Base-by-base conservation (phyloP, 306 rosid species). In the Neltuma alba region DNA sequence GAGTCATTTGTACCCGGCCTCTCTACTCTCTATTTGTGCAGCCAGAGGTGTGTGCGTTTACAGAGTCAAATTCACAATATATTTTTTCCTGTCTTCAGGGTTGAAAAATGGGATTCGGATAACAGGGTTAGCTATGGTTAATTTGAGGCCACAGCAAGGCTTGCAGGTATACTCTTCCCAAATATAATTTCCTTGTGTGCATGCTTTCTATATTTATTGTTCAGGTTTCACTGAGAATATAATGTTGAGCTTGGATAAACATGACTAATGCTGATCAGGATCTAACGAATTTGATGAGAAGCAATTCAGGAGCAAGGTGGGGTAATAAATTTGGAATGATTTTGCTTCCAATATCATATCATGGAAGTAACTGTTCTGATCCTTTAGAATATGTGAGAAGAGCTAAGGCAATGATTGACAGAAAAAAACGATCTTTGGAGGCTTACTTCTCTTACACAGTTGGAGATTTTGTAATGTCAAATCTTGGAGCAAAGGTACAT, bases 41-140 rank as follows among this genome's bases (percentile, higher is more conserved):
- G 7, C 16, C 30, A 5, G 25, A 54, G 27, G 23, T 9, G 10
- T 9, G 18, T 13, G 9, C 23, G 28, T 9, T 0, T 60, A 62
- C 47, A 50, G 50, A 1, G 23, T 23, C 25, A 18, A 27, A 30
- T n/a, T 55, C 31, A 41, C 41, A n/a, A 18, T 37, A 52, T 45
- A 21, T 33, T 58, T n/a, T 37, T 37, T 48, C 63, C 64, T 75
- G 3, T 40, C 77, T 10, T 54, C 81, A 94, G 99, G 81, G 72
- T 74, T 89, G 83, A 87, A 78, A 74, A 88, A 94, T 13, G 97
- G 97, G n/a, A 76, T 84, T 61, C 97, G 45, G 60, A 76, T 94
- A 38, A 94, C 99, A 2, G 99, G 99, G n/a, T 30, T 92, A 66
- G 90, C 99, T 38, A 88, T 92, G 97, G 92, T 84, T 52, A 89